Base-by-base conservation (phyloP, 441 rosid species). In the Pelargonium australe region DNA sequence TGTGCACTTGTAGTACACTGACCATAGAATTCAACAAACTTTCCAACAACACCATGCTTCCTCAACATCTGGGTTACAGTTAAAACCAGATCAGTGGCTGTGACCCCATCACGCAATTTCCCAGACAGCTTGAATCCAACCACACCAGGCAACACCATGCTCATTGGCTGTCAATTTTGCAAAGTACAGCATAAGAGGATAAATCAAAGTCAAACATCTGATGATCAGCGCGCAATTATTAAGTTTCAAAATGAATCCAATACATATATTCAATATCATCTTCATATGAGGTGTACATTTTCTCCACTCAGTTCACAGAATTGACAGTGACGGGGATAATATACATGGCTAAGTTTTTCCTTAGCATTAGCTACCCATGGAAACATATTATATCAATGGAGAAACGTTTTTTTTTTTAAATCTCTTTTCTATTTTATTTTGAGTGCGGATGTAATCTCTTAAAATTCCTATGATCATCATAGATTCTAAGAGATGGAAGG, bases 1-100 rank as follows among this genome's bases (percentile, higher is more conserved):
- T 63, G 1, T 23, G 20, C 41, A 60, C 49, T 16, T 53, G 41
- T n/a, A 58, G 3, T 20, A 41, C 37, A 74, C 53, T 70, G 68
- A 84, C 86, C 88, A 68, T 87, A 84, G 73, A 85, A 87, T 72
- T 87, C 92, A 51, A 87, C 89, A 41, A 87, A 84, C 76, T 84
- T 85, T 73, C 92, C 84, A 68, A 87, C 92, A 79, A 85, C 89
- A 68, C 88, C 92, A 76, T 85, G 86, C 82, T 85, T 87, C 77
- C 89, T 80, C 72, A 87, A 71, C 68, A 85, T 81, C 72, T 85
- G 89, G 3, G 89, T 85, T 72, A 85, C 87, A 4, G 89, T 85
- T 75, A 87, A 83, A 72, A 87, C 92, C 71, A 84, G 78, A 68
- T 87, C 89, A 23, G 92, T 87, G 37, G 92, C 92, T 10, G 88